Evolutionary conservation across 768 basidiomycete genomes (phyloP).

Genomic region (Mycena olivaceomarginata): DNA sequence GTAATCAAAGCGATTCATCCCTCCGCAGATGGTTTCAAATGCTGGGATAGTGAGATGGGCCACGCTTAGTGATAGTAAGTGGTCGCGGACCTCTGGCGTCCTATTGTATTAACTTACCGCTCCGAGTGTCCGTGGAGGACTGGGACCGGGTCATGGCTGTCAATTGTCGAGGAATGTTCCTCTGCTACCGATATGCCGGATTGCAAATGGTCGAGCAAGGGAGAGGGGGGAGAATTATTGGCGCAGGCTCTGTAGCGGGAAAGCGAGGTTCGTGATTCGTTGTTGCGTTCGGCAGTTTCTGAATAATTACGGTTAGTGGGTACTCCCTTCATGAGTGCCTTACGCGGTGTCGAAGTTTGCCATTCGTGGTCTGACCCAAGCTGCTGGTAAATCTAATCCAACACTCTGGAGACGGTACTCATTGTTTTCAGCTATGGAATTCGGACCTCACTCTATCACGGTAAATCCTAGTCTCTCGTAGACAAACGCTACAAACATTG

Average conservation of each 20-base stretch:
- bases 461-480: not conserved
- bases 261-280: slow-evolving; percentile 33
- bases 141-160: slow-evolving; percentile 52
- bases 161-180: slow-evolving; percentile 57
- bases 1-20: not conserved
- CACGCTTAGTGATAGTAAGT: not conserved
- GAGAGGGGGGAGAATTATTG: slow-evolving; percentile 60
- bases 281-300: not conserved
- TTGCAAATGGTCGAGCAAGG: slow-evolving; percentile 63
- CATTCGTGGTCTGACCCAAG: slow-evolving; percentile 34
- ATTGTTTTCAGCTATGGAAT: slow-evolving; percentile 13
- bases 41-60: slow-evolving; percentile 44
- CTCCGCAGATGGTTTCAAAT: slow-evolving; percentile 52
- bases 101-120: not conserved
- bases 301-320: slow-evolving; percentile 7
- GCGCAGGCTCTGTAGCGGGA: slow-evolving; percentile 44
- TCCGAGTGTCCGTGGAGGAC: slow-evolving; percentile 42
- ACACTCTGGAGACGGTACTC: too few species aligned
- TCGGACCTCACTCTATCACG: slow-evolving; percentile 28
- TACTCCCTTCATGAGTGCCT: slow-evolving; percentile 32
- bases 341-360: slow-evolving; percentile 57
- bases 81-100: not conserved
- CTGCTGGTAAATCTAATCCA: slow-evolving; percentile 17
- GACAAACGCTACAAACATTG: not conserved
- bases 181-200: slow-evolving; percentile 63